phyloP scores from a whole-genome alignment of 169 alveolate genomes.

The Eimeria praecox region DNA sequence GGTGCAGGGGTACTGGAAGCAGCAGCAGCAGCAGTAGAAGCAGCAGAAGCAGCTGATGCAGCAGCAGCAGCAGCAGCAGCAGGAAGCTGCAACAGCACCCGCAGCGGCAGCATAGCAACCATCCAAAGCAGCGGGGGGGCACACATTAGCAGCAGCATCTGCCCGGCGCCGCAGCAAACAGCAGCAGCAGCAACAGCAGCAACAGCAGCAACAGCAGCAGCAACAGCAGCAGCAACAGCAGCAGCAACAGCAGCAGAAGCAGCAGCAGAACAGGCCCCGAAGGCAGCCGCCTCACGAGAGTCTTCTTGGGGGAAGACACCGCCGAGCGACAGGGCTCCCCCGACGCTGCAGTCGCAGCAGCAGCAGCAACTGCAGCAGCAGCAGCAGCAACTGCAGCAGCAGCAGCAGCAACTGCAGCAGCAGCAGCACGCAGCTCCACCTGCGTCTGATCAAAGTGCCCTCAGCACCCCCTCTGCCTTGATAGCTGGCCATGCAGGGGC shows the following conservation, averaged over 20 bases:
- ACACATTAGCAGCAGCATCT: background rate
- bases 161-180: background rate
- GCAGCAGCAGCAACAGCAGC: constrained; percentile 44
- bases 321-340: background rate
- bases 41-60: background rate
- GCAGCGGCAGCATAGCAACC: background rate
- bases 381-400: constrained; percentile 1
- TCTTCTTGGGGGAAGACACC: background rate
- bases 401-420: constrained; percentile 28
- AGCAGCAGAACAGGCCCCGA: background rate
- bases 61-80: constrained; percentile 64
- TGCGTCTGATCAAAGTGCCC: background rate
- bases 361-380: constrained; percentile 19
- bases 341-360: constrained; percentile 2
- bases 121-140: background rate
- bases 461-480: background rate
- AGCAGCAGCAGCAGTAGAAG: constrained; percentile 44
- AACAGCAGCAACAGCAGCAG: constrained; percentile 19
- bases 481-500: background rate
- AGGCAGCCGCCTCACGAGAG: background rate
- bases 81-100: constrained; percentile 23
- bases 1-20: constrained; percentile 8
- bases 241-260: constrained; percentile 18
- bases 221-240: constrained; percentile 16
- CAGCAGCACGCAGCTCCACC: background rate